Percentiles rank a stretch among this genome's conserved stretches.
Evolutionary conservation across 2,329 filamentous ascomycete genomes (phyloP).

Genomic region (Davidsoniella eucalypti): DNA sequence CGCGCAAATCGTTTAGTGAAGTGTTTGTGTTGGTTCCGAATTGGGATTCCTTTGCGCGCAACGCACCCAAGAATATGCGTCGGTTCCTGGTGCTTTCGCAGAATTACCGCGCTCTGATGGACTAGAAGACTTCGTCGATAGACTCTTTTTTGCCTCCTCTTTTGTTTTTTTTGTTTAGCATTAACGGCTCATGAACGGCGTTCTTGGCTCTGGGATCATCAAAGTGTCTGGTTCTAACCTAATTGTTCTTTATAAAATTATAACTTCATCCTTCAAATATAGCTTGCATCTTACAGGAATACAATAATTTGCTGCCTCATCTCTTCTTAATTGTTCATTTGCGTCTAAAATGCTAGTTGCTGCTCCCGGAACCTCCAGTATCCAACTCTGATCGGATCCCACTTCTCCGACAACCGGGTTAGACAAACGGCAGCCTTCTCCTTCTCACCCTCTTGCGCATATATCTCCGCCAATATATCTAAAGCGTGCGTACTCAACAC

Average conservation of each 20-base stretch:
- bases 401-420: constrained; percentile 61
- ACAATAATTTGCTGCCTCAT: neutral
- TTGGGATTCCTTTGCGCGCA: constrained; percentile 39
- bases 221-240: neutral
- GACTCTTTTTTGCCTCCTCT: neutral
- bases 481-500: constrained; percentile 50
- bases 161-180: neutral
- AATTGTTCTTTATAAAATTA: no score
- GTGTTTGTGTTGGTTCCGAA: constrained; percentile 69
- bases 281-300: no score
- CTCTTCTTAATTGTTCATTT: neutral
- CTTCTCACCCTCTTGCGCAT: constrained; percentile 36
- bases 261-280: no score
- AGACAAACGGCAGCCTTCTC: constrained; percentile 54
- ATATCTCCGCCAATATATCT: constrained; percentile 56
- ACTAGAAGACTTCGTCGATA: neutral
- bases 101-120: constrained; percentile 42
- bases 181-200: constrained; percentile 3
- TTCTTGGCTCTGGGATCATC: constrained; percentile 1
- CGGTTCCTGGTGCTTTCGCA: constrained; percentile 55
- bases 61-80: constrained; percentile 31
- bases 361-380: constrained; percentile 61
- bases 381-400: constrained; percentile 77
- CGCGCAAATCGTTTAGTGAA: constrained; percentile 59
- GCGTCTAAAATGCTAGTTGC: constrained; percentile 15